Evolutionary conservation across 225 moss, liverwort and hornwort species (phyloP).

Genomic region (Bryum argenteum): DNA sequence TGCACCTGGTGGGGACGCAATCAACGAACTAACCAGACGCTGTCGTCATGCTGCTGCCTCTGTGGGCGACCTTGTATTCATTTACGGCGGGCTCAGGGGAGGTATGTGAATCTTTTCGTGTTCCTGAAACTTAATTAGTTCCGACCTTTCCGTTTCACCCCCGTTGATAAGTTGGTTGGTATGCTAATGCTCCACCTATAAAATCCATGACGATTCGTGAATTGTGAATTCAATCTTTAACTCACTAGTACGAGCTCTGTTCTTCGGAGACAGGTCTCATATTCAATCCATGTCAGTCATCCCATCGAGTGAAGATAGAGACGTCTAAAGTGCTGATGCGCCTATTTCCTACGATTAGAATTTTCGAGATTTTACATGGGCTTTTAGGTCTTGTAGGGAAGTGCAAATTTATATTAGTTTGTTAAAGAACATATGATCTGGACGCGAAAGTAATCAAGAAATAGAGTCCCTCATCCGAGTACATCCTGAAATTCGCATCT

Average conservation of each 20-base stretch:
- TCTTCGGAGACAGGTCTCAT: too few species aligned
- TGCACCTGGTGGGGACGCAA: constrained; percentile 67
- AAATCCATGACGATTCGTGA: not conserved
- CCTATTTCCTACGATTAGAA: too few species aligned
- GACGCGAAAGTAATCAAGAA: too few species aligned
- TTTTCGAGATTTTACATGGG: too few species aligned
- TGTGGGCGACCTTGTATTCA: constrained; percentile 68
- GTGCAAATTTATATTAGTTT: too few species aligned
- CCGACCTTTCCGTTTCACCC: not conserved
- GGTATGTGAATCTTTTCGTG: constrained; percentile 24
- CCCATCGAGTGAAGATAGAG: too few species aligned
- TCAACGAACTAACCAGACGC: constrained; percentile 63
- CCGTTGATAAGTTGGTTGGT: not conserved
- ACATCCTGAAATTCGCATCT: too few species aligned
- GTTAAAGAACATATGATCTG: too few species aligned
- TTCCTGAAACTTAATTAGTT: not conserved
- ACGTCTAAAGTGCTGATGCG: too few species aligned
- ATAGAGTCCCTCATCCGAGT: too few species aligned
- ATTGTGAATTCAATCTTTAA: not conserved
- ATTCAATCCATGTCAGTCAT: too few species aligned
- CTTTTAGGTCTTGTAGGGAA: too few species aligned
- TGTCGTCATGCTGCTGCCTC: constrained; percentile 72
- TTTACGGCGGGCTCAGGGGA: constrained; percentile 75
- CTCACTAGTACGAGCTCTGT: not conserved
- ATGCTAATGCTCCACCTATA: not conserved